These are phyloP conservation scores for Crithidia expoeki DNA, from an alignment of 208 protist genomes.

Conservation along the genomic window DNA sequence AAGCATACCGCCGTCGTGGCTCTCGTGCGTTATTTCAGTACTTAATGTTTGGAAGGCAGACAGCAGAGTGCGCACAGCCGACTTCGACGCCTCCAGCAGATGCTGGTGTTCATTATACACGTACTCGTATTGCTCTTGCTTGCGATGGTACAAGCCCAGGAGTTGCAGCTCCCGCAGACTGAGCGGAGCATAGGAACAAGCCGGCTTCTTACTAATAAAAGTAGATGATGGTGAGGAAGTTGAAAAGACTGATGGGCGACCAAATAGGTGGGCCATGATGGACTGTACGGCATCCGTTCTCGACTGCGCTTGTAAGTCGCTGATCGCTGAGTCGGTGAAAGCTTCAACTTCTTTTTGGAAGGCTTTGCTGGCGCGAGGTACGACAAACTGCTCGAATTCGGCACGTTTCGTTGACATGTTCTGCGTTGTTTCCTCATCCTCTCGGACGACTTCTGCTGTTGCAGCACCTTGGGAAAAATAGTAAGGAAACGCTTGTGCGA, in stretches of 20 bases:
- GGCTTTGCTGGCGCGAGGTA: conserved; percentile 28
- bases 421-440: not conserved
- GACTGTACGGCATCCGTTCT: not conserved
- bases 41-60: not conserved
- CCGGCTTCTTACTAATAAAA: not conserved
- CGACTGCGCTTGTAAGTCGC: not conserved
- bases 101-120: conserved; percentile 26
- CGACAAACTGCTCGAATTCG: conserved; percentile 22
- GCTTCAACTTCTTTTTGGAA: conserved; percentile 32
- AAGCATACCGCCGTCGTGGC: not conserved
- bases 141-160: conserved; percentile 31
- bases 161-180: conserved; percentile 21
- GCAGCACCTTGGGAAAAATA: conserved; percentile 6
- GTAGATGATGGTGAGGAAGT: not conserved
- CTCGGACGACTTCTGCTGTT: not conserved
- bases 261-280: not conserved
- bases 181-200: conserved; percentile 4
- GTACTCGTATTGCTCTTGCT: conserved; percentile 36
- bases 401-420: not conserved
- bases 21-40: not conserved
- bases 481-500: conserved; percentile 45
- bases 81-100: conserved; percentile 10
- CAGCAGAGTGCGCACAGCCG: conserved; percentile 15
- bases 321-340: not conserved
- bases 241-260: not conserved